phyloP scores from a whole-genome alignment of 805 yeast genomes.

The Yarrowia sp. region DNA sequence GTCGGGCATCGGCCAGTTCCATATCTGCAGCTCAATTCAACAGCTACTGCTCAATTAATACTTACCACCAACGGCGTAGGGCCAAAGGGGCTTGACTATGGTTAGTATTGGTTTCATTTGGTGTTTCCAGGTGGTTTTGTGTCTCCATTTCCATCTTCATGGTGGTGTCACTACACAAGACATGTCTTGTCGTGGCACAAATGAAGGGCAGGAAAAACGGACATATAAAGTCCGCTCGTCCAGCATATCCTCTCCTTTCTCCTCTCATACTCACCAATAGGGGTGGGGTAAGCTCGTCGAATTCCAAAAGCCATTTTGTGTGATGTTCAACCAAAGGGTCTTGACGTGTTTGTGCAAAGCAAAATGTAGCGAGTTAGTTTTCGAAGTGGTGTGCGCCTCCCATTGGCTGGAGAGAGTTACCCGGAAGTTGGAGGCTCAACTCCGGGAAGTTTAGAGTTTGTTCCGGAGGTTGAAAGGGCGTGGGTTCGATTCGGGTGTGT shows the following conservation, averaged over 20 bases:
- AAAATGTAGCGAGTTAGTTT: constrained; percentile 21
- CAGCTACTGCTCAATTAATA: constrained; percentile 30
- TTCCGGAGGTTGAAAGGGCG: neutral
- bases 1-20: neutral
- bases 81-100: constrained; percentile 73
- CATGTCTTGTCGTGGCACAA: neutral
- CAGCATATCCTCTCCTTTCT: neutral
- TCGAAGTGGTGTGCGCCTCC: constrained; percentile 18
- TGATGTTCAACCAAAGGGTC: constrained; percentile 23
- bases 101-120: constrained; percentile 10
- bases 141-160: neutral
- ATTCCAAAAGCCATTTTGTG: constrained; percentile 25
- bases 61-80: constrained; percentile 80
- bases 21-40: neutral
- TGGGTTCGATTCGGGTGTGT: neutral
- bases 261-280: constrained; percentile 32
- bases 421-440: neutral
- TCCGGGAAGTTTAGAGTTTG: neutral
- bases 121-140: neutral
- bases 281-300: constrained; percentile 33
- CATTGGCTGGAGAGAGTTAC: constrained; percentile 24
- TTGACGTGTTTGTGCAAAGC: constrained; percentile 23
- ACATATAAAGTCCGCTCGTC: too few relatives aligned
- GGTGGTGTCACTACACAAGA: too few relatives aligned
- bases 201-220: too few relatives aligned